Evolutionary conservation across 495 filamentous ascomycete species (phyloP).

Genomic region (Podospora didyma): DNA sequence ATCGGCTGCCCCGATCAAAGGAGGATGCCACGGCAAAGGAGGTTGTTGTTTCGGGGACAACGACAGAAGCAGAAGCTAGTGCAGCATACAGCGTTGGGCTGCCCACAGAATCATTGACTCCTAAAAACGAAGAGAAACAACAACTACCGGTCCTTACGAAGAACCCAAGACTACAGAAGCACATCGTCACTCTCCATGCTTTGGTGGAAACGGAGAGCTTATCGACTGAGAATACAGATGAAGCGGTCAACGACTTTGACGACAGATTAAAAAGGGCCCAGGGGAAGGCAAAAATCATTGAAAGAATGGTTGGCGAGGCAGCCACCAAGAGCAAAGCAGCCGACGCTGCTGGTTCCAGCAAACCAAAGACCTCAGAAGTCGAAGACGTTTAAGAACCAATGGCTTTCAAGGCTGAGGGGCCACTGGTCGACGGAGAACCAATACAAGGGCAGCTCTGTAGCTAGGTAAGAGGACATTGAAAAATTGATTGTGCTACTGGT

Average conservation of each 20-base stretch:
- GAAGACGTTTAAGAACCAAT: background rate
- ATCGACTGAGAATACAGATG: constrained; percentile 74
- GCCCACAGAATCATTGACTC: background rate
- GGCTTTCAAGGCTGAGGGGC: background rate
- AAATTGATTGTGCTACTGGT: too few species aligned
- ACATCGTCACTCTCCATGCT: constrained; percentile 66
- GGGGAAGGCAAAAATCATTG: constrained; percentile 77
- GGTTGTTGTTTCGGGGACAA: constrained; percentile 16
- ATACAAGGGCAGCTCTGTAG: too few species aligned
- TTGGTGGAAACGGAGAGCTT: constrained; percentile 77
- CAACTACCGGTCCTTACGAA: constrained; percentile 37
- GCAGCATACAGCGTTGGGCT: background rate
- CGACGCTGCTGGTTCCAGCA: constrained; percentile 2
- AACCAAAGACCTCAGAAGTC: background rate
- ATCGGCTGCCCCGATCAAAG: constrained; percentile 22
- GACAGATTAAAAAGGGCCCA: constrained; percentile 75
- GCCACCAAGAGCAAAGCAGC: constrained; percentile 6
- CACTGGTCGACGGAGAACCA: too few species aligned
- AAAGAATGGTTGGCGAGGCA: constrained; percentile 65
- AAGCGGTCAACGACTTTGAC: constrained; percentile 80
- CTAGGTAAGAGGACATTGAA: too few species aligned
- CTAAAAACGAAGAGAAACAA: background rate
- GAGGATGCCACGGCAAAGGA: background rate
- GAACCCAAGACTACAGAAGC: constrained; percentile 65
- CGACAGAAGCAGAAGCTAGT: background rate